Conservation (phyloP, 345 rosid species). For the Syzygium grande region DNA sequence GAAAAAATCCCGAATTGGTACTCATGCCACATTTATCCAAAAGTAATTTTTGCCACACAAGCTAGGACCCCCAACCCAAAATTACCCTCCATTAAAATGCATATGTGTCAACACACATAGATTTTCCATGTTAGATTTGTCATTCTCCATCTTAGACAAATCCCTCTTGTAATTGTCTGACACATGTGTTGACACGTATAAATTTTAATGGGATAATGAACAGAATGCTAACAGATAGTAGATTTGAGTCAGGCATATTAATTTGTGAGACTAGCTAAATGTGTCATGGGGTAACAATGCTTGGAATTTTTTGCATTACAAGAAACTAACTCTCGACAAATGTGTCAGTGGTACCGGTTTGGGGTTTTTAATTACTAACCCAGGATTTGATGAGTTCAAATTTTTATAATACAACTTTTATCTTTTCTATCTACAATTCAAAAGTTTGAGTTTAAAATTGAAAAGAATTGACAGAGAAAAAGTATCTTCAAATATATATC, state of each 20-base stretch:
- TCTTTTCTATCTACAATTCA: neutral
- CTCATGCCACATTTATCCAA: neutral
- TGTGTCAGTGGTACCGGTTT: fast-evolving
- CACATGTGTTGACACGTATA: neutral
- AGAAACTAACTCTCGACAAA: no score
- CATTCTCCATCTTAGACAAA: neutral
- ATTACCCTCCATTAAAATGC: neutral
- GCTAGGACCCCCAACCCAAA: neutral
- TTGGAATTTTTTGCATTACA: no score
- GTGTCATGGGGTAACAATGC: neutral
- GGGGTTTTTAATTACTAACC: neutral
- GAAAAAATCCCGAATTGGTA: neutral
- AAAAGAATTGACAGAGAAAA: neutral
- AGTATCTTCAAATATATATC: neutral
- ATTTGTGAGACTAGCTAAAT: neutral
- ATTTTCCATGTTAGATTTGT: neutral
- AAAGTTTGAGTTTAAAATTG: neutral
- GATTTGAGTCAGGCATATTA: neutral
- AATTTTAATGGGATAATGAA: neutral
- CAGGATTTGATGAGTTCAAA: neutral
- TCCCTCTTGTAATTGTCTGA: neutral
- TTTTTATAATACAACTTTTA: neutral
- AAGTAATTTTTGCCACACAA: neutral
- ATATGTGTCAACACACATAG: neutral
- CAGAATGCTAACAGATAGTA: neutral